phyloP scores from a whole-genome alignment of 106 monocot species.

The Acanthochlamys bracteata region DNA sequence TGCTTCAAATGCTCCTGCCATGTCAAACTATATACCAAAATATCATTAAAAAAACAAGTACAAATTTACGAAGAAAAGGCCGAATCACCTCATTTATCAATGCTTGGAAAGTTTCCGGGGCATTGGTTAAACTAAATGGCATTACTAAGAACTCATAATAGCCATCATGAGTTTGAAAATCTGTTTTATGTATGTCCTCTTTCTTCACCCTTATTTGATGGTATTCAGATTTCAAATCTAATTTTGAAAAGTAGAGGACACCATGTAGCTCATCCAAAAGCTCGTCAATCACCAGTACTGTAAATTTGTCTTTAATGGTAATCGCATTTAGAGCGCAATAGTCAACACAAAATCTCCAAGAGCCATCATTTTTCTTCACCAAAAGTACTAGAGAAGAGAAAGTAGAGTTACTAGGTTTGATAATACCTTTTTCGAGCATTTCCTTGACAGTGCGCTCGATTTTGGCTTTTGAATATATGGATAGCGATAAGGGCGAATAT shows the following conservation, averaged over 20 bases:
- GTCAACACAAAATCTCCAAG: conserved; percentile 6
- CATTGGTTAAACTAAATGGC: conserved; percentile 1
- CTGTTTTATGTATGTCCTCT: neutral
- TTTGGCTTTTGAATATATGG: neutral
- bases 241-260: conserved; percentile 1
- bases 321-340: neutral
- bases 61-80: neutral
- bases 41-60: conserved; percentile 5
- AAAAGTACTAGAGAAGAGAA: neutral
- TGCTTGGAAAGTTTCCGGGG: neutral
- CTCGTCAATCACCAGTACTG: conserved; percentile 10
- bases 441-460: neutral
- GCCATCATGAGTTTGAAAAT: neutral
- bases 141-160: conserved; percentile 2
- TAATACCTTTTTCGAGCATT: neutral
- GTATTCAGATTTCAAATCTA: conserved; percentile 7
- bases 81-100: neutral
- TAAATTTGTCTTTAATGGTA: neutral
- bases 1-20: neutral
- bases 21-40: neutral
- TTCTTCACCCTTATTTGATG: conserved; percentile 3
- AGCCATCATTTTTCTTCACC: conserved; percentile 3
- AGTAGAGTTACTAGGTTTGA: neutral
- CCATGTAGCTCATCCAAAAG: conserved; percentile 9
- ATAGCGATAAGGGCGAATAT: neutral